Evolutionary conservation across 2,329 filamentous ascomycete species (phyloP), one percentile per base, ranked within the genome.

Genomic region (Talaromyces sp.): DNA sequence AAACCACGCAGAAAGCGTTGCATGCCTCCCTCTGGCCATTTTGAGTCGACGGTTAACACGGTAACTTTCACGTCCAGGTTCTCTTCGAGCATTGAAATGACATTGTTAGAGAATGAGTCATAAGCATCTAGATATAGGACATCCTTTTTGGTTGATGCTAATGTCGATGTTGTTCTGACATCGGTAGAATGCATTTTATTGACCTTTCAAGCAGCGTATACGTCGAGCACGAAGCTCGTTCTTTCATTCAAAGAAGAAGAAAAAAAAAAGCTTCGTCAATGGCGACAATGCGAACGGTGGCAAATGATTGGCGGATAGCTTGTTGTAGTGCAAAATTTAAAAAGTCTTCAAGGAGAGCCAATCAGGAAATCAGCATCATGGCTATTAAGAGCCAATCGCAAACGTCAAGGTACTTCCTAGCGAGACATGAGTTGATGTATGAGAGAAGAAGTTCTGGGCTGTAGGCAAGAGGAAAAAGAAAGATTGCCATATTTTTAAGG

Each of bases 101-200:
- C 95, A 78, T 97, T 98, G 78, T 96, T 93, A 61, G 92, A 91
- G 77, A 97, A 99, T 46, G 93, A 97, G 79, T 99, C 95, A 77
- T 96, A 96, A 66, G 93, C 93, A 75, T 98, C 95, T 68, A 99
- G 83, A 77, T 96, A 96, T 66, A 98, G 85, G 66, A 98, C 89
- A 64, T 44, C 44, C 21, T 60, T 61, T 21, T 50, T 60, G 18
- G 33, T n/a, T 8, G 40, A 35, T 9, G 21, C 25, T 9, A n/a
- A 31, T 33, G 12, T 2, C 11, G 59, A 55, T 18, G 12, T n/a
- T 2, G 12, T 35, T 44, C 12, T 37, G 2, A 40, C 25, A 23
- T 42, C 37, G 37, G n/a, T 14, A 35, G 37, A 11, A 28, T 42
- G 1, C 59, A 61, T 61, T 33, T 44, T 61, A 11, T 14, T 35